These are phyloP conservation scores for Nigrospora osmanthi DNA, from an alignment of 2,329 filamentous ascomycete genomes.

Conservation along the genomic window DNA sequence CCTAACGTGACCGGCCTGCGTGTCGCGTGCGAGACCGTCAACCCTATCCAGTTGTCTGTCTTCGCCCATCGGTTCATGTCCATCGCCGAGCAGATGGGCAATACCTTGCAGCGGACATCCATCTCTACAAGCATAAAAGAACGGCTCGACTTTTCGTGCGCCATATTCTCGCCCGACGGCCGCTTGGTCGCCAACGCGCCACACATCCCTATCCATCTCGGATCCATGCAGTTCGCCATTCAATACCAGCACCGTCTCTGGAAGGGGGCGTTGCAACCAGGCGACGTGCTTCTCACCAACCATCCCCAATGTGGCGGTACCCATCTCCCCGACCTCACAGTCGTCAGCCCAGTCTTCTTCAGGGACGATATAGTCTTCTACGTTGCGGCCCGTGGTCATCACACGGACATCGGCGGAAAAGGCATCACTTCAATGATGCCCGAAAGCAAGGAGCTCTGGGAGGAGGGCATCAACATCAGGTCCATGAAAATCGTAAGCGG, in stretches of 20 bases:
- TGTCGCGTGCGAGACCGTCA: conserved; percentile 45
- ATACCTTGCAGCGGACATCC: conserved; percentile 68
- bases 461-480: conserved; percentile 32
- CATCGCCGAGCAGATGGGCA: conserved; percentile 76
- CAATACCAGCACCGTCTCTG: conserved; percentile 60
- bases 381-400: conserved; percentile 9
- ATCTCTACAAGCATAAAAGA: conserved; percentile 76
- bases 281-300: conserved; percentile 70
- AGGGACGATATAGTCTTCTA: conserved; percentile 9
- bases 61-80: conserved; percentile 79
- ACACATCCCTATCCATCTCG: conserved; percentile 67
- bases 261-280: conserved; percentile 61
- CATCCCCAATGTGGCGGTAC: conserved; percentile 22
- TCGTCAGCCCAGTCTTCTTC: conserved; percentile 10
- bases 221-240: conserved; percentile 70
- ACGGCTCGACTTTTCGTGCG: conserved; percentile 72
- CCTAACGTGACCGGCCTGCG: conserved; percentile 47
- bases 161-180: conserved; percentile 66
- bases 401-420: conserved; percentile 34
- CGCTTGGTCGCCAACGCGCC: conserved; percentile 68
- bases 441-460: conserved; percentile 29
- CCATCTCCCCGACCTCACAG: conserved; percentile 11
- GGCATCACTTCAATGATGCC: conserved; percentile 32
- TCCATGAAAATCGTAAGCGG: conserved; percentile 26
- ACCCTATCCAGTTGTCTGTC: conserved; percentile 68